These are phyloP conservation scores for Nissolia schottii DNA, from an alignment of 306 rosid genomes.

Conservation along the genomic window DNA sequence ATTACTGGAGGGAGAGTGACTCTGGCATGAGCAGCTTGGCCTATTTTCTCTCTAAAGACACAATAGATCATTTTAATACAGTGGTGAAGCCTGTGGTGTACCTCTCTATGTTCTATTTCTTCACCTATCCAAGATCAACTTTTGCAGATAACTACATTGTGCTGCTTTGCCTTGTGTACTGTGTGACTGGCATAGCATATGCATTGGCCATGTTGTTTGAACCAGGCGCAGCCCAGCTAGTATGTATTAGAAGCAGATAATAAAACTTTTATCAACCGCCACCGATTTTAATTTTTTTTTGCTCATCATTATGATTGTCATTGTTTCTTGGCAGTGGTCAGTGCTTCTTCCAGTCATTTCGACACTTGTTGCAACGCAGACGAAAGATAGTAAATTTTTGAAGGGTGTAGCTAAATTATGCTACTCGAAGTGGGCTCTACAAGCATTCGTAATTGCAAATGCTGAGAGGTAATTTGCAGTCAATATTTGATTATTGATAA, in stretches of 20 bases:
- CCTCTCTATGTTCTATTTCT: constrained; percentile 77
- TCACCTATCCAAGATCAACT: constrained; percentile 73
- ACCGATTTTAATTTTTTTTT: not conserved
- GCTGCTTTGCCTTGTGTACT: constrained; percentile 68
- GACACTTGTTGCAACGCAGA: constrained; percentile 61
- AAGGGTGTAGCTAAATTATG: constrained; percentile 49
- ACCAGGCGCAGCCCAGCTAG: constrained; percentile 86
- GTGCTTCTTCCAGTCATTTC: constrained; percentile 76
- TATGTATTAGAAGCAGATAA: constrained; percentile 28
- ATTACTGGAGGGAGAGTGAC: constrained; percentile 72
- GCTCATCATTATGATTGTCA: not conserved
- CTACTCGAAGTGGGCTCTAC: constrained; percentile 77
- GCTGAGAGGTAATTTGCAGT: constrained; percentile 59
- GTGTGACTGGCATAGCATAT: constrained; percentile 83
- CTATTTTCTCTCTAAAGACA: constrained; percentile 76
- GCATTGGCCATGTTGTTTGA: constrained; percentile 59
- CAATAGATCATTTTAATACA: constrained; percentile 71
- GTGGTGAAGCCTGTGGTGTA: constrained; percentile 65
- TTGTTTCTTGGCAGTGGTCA: constrained; percentile 57
- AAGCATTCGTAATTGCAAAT: constrained; percentile 69
- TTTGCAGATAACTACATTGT: constrained; percentile 64
- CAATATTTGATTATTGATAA: not conserved
- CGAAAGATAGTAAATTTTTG: constrained; percentile 36
- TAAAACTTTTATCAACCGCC: not conserved
- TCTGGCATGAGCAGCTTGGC: constrained; percentile 89